Evolutionary conservation across 768 basidiomycete species (phyloP), one percentile per base, ranked within the genome.

Genomic region (Lactarius tabidus): DNA sequence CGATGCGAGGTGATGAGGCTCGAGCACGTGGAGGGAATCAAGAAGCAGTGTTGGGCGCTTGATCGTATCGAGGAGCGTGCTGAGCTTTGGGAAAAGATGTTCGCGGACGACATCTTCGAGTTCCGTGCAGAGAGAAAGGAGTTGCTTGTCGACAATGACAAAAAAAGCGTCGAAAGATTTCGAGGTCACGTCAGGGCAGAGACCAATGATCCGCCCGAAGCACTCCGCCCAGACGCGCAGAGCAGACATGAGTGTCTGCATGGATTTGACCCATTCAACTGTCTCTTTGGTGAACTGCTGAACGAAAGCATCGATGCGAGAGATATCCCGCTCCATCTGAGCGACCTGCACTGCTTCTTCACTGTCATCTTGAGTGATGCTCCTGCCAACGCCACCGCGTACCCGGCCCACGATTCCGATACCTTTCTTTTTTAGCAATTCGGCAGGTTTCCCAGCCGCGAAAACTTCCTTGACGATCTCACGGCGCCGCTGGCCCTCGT

Each of bases 381-480:
- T 75, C 76, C 67, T 75, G 67, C 85, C 83, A 78, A 89, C 85
- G 67, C 85, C 83, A 38, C 77, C 78, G 8, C 88, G 75, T 66
- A 82, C 85, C n/a, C 85, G 85, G 38, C 85, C 80, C 4, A 80
- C 78, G 36, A 85, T 72, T 68, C 77, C 76, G 73, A 82, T 75
- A 17, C 75, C 71, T 51, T 74, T 73, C 60, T 76, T 77, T 69
- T 79, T 75, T 36, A 70, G 60, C 3, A 67, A 23, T 57, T 69
- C 70, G 4, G 45, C 63, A 23, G 63, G 67, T 48, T 64, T 70
- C 38, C 70, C 70, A 57, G 63, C 71, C 29, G 69, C 78, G 45
- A 93, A 79, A 39, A 91, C 88, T 69, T 88, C 88, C 69, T 86
- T 88, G 10, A 94, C 85, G 43, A 93, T 88, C 74, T 94, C 92